Base-by-base conservation (phyloP, 164 flowering plant species). In the Vitis cinerea region DNA sequence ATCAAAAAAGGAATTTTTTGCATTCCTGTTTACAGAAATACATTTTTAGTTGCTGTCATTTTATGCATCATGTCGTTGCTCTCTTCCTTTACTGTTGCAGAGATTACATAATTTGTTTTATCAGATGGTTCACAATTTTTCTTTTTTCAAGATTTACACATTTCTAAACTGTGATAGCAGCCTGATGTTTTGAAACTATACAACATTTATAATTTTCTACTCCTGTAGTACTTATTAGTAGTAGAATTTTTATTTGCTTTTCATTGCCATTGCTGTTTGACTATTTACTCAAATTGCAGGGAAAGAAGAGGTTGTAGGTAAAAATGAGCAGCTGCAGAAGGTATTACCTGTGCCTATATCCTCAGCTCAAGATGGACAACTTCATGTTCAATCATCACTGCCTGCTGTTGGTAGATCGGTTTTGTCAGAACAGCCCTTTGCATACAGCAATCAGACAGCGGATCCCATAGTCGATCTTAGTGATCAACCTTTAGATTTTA, bases 401-500 rank as follows among this genome's bases (percentile, higher is more conserved):
- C 80, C 83, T 62, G 69, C 78, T 66, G 31, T 66, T 74, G 82
- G 74, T 71, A 72, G 80, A 71, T 66, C 87, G 58, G 68, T 72
- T 64, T 68, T 72, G 6, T 37, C 63, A 60, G 86, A 81, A 23
- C 85, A 74, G 51, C 66, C 85, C 61, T 84, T 75, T 75, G 66
- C 71, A 30, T 77, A 76, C 70, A 81, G 84, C 31, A 76, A 78
- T 73, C 83, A 75, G 17, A 63, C 81, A 66, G 73, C 73, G 56
- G 85, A 75, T 19, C 58, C 81, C n/a, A 23, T 65, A 16, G 59
- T 62, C 23, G 85, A 79, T 82, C 82, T 74, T 54, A 75, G 83
- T 60, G 85, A 88, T 75, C 93, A 74, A 65, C 94, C 94, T 30
- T 77, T 92, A 75, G 88, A 84, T 62, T 94, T 89, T 81, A 83